phyloP scores from a whole-genome alignment of 2,329 filamentous ascomycete species.

The Aspergillus sp. region DNA sequence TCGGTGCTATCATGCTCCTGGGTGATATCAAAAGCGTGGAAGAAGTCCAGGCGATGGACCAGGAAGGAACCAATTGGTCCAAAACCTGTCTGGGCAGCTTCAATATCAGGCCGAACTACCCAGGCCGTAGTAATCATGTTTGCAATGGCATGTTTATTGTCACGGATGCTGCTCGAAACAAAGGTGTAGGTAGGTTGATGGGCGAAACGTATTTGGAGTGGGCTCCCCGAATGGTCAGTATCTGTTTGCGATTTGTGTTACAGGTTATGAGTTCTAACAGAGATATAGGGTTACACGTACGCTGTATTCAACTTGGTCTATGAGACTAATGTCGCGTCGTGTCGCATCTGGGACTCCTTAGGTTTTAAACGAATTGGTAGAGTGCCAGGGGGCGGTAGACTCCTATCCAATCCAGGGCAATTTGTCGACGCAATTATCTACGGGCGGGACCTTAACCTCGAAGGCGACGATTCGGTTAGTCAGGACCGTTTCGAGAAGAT shows the following conservation, averaged over 20 bases:
- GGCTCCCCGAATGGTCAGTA: slow-evolving; percentile 57
- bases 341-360: slow-evolving; percentile 84
- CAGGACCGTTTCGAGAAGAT: slow-evolving; percentile 99
- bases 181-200: slow-evolving; percentile 68
- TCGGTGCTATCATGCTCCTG: slow-evolving; percentile 79
- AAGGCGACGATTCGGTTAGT: slow-evolving; percentile 75
- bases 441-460: slow-evolving; percentile 56
- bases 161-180: slow-evolving; percentile 64
- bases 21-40: slow-evolving; percentile 62
- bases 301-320: slow-evolving; percentile 93
- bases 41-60: slow-evolving; percentile 45
- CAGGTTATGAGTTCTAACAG: slow-evolving; percentile 13
- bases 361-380: slow-evolving; percentile 89
- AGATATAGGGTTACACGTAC: slow-evolving; percentile 68
- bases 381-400: slow-evolving; percentile 64
- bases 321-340: slow-evolving; percentile 85
- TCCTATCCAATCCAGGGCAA: slow-evolving; percentile 61
- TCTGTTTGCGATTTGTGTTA: slow-evolving; percentile 22
- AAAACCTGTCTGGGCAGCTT: slow-evolving; percentile 81
- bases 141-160: slow-evolving; percentile 72
- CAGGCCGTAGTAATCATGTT: slow-evolving; percentile 80
- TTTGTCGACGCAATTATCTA: slow-evolving; percentile 72
- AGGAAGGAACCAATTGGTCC: slow-evolving; percentile 63
- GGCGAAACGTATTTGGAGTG: slow-evolving; percentile 71
- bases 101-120: slow-evolving; percentile 92